Conservation (phyloP, 176 grass and related monocot genomes). For the Musa troglodytarum region DNA sequence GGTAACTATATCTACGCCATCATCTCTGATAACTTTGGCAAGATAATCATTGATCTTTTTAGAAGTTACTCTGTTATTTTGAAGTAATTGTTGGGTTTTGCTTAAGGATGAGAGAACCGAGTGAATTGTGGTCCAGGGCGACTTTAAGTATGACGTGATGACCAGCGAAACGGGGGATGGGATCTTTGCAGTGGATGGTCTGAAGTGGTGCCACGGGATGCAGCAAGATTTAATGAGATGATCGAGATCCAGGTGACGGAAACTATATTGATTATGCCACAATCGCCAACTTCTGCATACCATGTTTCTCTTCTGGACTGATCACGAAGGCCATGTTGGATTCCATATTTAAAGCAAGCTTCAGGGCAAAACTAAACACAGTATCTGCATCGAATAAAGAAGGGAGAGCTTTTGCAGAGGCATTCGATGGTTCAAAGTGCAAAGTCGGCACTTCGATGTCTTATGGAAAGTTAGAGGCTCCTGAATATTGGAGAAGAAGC, state of each 20-base stretch:
- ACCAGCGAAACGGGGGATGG: too few species aligned
- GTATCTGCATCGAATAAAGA: neutral
- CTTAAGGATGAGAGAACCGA: neutral
- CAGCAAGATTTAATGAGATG: neutral
- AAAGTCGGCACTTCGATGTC: neutral
- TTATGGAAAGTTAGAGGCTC: neutral
- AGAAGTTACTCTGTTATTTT: too few species aligned
- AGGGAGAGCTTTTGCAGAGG: neutral
- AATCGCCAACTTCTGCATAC: too few species aligned
- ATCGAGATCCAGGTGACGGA: neutral
- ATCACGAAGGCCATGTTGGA: neutral
- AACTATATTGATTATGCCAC: neutral
- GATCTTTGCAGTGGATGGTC: neutral
- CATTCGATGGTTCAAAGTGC: neutral
- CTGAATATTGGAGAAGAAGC: constrained; percentile 5
- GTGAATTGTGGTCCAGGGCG: neutral
- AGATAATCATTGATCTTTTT: too few species aligned
- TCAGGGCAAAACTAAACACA: neutral
- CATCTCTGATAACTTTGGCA: neutral
- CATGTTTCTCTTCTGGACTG: neutral
- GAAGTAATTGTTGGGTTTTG: neutral
- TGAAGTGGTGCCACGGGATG: neutral
- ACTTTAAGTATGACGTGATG: neutral
- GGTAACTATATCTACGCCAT: neutral
- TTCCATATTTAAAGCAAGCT: constrained; percentile 10